Evolutionary conservation across 2,329 filamentous ascomycete species (phyloP).

Genomic region (Arthrobotrys musiformis): DNA sequence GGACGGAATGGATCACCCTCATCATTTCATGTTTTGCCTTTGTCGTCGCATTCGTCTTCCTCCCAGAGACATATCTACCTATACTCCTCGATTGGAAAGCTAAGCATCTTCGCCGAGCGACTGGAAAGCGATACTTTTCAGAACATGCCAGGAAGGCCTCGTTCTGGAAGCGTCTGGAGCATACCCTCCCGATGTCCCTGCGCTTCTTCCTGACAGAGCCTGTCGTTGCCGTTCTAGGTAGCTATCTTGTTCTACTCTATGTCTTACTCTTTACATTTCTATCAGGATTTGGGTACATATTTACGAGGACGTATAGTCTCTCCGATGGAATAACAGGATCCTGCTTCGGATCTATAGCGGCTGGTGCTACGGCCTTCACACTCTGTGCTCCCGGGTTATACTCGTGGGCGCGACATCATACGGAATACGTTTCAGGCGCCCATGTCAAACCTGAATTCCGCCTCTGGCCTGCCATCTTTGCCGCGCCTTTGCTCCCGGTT

Average conservation of each 20-base stretch:
- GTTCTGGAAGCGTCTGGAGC: slow-evolving; percentile 61
- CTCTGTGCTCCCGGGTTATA: slow-evolving; percentile 65
- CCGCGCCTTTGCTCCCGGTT: slow-evolving; percentile 66
- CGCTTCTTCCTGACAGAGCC: slow-evolving; percentile 65
- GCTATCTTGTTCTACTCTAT: slow-evolving; percentile 67
- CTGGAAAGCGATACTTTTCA: slow-evolving; percentile 65
- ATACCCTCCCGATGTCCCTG: slow-evolving; percentile 64
- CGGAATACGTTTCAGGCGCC: slow-evolving; percentile 63
- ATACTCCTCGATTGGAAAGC: slow-evolving; percentile 66
- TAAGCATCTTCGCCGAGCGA: slow-evolving; percentile 62
- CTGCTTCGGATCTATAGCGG: slow-evolving; percentile 66
- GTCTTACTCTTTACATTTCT: slow-evolving; percentile 65
- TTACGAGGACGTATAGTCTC: slow-evolving; percentile 66
- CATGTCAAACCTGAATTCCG: slow-evolving; percentile 68
- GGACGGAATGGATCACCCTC: slow-evolving; percentile 65
- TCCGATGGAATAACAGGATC: slow-evolving; percentile 65
- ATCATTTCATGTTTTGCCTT: slow-evolving; percentile 62
- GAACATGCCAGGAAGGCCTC: slow-evolving; percentile 64
- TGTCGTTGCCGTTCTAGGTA: slow-evolving; percentile 65
- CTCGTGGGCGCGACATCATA: slow-evolving; percentile 64
- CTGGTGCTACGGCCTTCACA: slow-evolving; percentile 63
- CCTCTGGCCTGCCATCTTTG: slow-evolving; percentile 68
- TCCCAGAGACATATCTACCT: slow-evolving; percentile 68
- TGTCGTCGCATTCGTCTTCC: slow-evolving; percentile 63
- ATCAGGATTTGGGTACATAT: slow-evolving; percentile 68